A percentile compares a stretch with the other conserved stretches of the same genome.
Evolutionary conservation across 192 early-diverging fungal species (phyloP).

Genomic region (Paraglomus occultum): DNA sequence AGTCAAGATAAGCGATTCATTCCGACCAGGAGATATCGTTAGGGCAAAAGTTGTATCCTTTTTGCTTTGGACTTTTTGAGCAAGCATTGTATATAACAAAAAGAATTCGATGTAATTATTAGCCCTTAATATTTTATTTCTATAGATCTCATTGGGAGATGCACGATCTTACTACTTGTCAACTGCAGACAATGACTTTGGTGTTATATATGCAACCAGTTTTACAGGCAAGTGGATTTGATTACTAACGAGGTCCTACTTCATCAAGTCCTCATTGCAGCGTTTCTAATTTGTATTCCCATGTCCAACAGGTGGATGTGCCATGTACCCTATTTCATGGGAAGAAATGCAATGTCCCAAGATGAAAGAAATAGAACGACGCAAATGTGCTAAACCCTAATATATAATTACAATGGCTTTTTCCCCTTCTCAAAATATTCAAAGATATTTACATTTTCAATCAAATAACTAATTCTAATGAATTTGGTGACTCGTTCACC

Average conservation of each 20-base stretch:
- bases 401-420: conserved; percentile 28
- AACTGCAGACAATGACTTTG: conserved; percentile 90
- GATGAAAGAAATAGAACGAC: conserved; percentile 76
- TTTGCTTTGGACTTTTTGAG: neutral
- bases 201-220: conserved; percentile 92
- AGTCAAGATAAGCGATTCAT: conserved; percentile 87
- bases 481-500: no score
- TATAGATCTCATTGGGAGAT: conserved; percentile 90
- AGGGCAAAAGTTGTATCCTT: conserved; percentile 60
- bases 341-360: conserved; percentile 97
- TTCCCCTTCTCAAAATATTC: no score
- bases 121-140: neutral
- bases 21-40: conserved; percentile 93
- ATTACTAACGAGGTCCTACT: neutral
- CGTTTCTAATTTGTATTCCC: neutral
- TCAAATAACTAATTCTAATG: no score
- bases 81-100: neutral
- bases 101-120: neutral
- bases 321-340: conserved; percentile 96
- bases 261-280: no score
- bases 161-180: conserved; percentile 86
- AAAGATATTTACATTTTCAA: no score
- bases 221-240: conserved; percentile 55
- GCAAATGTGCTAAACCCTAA: conserved; percentile 95
- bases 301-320: conserved; percentile 38